These are phyloP conservation scores for Forsythia suspensa DNA, from an alignment of 257 asterid genomes.

Conservation along the genomic window DNA sequence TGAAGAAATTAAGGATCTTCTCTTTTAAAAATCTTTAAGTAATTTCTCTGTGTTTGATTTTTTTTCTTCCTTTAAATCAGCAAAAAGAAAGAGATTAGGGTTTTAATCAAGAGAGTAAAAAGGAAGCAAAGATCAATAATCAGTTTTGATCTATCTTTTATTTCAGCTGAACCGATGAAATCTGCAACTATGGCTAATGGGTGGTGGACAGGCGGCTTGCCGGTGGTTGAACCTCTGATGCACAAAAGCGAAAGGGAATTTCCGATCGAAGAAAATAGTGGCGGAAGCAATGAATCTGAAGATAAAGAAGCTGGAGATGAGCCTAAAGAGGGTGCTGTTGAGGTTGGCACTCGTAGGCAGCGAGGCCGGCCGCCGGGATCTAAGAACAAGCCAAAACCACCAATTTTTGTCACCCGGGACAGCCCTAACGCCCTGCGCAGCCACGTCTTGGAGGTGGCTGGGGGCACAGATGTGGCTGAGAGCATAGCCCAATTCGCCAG, in stretches of 20 bases:
- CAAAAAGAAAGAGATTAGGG: neutral
- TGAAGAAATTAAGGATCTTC: neutral
- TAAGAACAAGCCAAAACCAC: slow-evolving; percentile 46
- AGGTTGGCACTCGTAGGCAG: slow-evolving; percentile 40
- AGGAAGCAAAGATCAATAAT: neutral
- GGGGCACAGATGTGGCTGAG: slow-evolving; percentile 47
- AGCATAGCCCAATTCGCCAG: slow-evolving; percentile 50
- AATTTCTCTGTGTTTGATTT: neutral
- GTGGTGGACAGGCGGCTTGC: slow-evolving; percentile 47
- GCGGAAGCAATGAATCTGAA: slow-evolving; percentile 35
- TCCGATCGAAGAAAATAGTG: slow-evolving; percentile 30
- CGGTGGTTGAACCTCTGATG: slow-evolving; percentile 33
- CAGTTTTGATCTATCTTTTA: neutral
- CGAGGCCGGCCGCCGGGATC: slow-evolving; percentile 50
- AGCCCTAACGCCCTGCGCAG: slow-evolving; percentile 50
- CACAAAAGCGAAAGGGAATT: slow-evolving; percentile 34
- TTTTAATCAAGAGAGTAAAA: neutral
- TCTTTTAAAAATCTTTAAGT: neutral
- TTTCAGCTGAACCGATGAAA: neutral
- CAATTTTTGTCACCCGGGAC: slow-evolving; percentile 48
- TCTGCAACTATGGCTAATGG: slow-evolving; percentile 31
- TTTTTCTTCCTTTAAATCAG: neutral
- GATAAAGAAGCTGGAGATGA: slow-evolving; percentile 32
- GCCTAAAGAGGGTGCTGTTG: slow-evolving; percentile 46
- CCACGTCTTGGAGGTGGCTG: slow-evolving; percentile 43